Conservation (phyloP, 2,329 filamentous ascomycete genomes). For the Fusarium caatingaense region DNA sequence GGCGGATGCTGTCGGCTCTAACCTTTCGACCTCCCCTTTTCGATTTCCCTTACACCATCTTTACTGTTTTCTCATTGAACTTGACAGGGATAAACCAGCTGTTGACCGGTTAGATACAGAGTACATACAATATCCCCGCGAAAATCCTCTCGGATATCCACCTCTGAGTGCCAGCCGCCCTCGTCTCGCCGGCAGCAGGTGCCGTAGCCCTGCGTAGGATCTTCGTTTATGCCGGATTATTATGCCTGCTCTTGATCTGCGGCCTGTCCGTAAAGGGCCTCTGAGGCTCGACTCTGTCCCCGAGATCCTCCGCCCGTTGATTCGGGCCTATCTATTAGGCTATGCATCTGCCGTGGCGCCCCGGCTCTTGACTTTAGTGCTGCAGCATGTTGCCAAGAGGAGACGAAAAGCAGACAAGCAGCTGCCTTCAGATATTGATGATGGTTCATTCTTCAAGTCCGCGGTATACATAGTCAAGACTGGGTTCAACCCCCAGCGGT, state of each 20-base stretch:
- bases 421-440: conserved; percentile 45
- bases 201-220: conserved; percentile 38
- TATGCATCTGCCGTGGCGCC: conserved; percentile 70
- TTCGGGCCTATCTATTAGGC: conserved; percentile 70
- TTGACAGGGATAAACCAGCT: conserved; percentile 36
- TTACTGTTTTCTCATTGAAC: conserved; percentile 17
- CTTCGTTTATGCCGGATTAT: conserved; percentile 30
- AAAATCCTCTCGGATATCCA: conserved; percentile 33
- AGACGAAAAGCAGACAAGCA: conserved; percentile 44
- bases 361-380: conserved; percentile 64
- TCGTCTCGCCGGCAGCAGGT: conserved; percentile 38
- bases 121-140: conserved; percentile 37
- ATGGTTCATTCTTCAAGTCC: conserved; percentile 49
- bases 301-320: conserved; percentile 63
- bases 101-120: conserved; percentile 34
- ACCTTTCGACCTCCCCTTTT: conserved; percentile 21
- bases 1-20: conserved; percentile 27
- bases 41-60: conserved; percentile 39
- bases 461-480: conserved; percentile 58
- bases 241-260: conserved; percentile 33
- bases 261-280: conserved; percentile 33
- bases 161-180: conserved; percentile 22
- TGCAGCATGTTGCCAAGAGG: conserved; percentile 60
- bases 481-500: conserved; percentile 66
- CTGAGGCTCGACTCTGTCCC: conserved; percentile 55